phyloP scores from a whole-genome alignment of 768 basidiomycete species.

The Trametes sanguinea region DNA sequence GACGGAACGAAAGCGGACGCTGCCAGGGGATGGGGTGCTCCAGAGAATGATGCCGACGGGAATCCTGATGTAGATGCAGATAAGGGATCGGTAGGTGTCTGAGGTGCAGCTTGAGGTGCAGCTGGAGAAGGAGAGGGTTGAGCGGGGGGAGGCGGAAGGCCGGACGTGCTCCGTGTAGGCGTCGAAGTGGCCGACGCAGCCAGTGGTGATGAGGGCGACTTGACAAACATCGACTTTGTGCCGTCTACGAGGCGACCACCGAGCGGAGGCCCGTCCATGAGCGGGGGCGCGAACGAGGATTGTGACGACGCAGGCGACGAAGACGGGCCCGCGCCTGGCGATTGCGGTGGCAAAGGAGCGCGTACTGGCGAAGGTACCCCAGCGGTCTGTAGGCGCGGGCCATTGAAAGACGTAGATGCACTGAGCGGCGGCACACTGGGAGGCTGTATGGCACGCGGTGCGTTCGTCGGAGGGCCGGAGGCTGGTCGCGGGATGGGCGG shows the following conservation, averaged over 20 bases:
- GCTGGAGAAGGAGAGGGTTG: conserved; percentile 20
- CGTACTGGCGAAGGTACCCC: conserved; percentile 7
- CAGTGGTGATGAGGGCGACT: conserved; percentile 43
- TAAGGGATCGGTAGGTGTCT: conserved; percentile 6
- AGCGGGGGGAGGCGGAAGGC: background rate
- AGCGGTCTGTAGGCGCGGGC: conserved; percentile 2
- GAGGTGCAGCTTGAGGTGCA: conserved; percentile 16
- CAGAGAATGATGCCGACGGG: conserved; percentile 9
- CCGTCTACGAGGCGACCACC: conserved; percentile 72
- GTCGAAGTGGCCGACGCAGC: conserved; percentile 31
- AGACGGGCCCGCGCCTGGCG: conserved; percentile 60
- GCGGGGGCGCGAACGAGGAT: conserved; percentile 33
- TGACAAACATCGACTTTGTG: conserved; percentile 80
- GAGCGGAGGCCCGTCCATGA: conserved; percentile 50
- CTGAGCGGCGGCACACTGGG: conserved; percentile 14
- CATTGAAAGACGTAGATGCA: conserved; percentile 6
- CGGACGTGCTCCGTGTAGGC: background rate
- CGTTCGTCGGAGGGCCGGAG: conserved; percentile 25
- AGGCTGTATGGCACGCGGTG: conserved; percentile 21
- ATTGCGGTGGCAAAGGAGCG: conserved; percentile 41
- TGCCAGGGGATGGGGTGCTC: conserved; percentile 17
- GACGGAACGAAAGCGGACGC: conserved; percentile 15
- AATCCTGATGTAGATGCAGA: conserved; percentile 21
- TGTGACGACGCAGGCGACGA: conserved; percentile 37
- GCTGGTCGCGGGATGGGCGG: conserved; percentile 32